Evolutionary conservation across 441 rosid genomes (phyloP).

Genomic region (Populus hybrid): DNA sequence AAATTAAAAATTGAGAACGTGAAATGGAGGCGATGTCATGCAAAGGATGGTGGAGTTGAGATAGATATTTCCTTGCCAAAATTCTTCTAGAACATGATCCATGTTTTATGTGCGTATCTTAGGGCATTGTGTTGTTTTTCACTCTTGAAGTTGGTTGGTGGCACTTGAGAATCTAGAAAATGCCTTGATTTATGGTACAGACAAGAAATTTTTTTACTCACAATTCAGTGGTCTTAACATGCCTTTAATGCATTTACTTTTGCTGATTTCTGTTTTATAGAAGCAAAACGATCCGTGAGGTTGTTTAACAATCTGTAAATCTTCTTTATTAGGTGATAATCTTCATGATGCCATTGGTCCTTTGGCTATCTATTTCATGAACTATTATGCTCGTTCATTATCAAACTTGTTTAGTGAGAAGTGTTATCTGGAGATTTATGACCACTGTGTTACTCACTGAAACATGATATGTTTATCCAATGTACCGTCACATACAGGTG

Average conservation of each 20-base stretch:
- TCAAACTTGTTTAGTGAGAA: background rate
- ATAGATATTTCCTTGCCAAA: background rate
- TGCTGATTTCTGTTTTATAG: background rate
- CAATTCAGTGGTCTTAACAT: background rate
- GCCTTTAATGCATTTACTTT: background rate
- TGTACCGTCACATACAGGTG: conserved; percentile 43
- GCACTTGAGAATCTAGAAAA: background rate
- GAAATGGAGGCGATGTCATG: background rate
- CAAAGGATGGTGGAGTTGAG: background rate
- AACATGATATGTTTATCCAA: background rate
- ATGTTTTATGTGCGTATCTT: background rate
- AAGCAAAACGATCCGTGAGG: background rate
- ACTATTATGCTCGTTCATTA: background rate
- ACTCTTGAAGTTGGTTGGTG: background rate
- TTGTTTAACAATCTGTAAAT: background rate
- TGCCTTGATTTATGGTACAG: background rate
- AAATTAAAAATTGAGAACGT: background rate
- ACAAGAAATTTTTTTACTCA: background rate
- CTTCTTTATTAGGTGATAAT: background rate
- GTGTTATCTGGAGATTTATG: background rate
- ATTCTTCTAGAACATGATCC: background rate
- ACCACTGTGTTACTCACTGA: background rate
- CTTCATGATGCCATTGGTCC: background rate
- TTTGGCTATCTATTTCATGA: background rate
- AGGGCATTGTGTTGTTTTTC: background rate